phyloP scores from a whole-genome alignment of 805 yeast genomes.

The Helenozyma rhizophorensis region DNA sequence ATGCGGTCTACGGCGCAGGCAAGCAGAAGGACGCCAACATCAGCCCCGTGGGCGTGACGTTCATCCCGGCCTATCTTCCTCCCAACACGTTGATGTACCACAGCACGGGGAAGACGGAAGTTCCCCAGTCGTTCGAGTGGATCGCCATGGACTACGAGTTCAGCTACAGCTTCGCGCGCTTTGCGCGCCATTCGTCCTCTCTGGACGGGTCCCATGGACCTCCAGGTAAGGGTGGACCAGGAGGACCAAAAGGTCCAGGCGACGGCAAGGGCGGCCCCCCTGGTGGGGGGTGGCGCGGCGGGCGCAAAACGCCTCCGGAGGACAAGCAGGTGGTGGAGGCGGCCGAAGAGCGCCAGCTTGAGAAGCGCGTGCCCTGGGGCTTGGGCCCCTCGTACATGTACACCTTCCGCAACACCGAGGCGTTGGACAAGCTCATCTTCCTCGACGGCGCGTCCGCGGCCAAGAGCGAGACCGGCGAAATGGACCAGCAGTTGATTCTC shows the following conservation, averaged over 20 bases:
- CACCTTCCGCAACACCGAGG: constrained; percentile 45
- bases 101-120: constrained; percentile 35
- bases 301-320: neutral
- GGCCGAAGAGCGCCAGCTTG: neutral
- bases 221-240: constrained; percentile 7
- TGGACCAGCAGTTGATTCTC: constrained; percentile 44
- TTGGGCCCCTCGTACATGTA: constrained; percentile 22
- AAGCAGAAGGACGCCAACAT: constrained; percentile 49
- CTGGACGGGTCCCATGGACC: neutral
- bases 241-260: constrained; percentile 4
- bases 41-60: constrained; percentile 53
- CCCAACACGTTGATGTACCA: constrained; percentile 57
- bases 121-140: constrained; percentile 56
- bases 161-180: constrained; percentile 45
- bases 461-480: constrained; percentile 50
- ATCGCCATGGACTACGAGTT: constrained; percentile 62
- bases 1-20: constrained; percentile 48
- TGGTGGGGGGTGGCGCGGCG: neutral
- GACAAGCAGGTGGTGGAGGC: neutral
- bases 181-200: neutral
- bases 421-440: constrained; percentile 46
- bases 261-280: too few relatives aligned
- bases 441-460: constrained; percentile 74
- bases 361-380: neutral
- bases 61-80: constrained; percentile 58